phyloP scores from a whole-genome alignment of 106 monocot genomes.

The Ottelia alismoides region DNA sequence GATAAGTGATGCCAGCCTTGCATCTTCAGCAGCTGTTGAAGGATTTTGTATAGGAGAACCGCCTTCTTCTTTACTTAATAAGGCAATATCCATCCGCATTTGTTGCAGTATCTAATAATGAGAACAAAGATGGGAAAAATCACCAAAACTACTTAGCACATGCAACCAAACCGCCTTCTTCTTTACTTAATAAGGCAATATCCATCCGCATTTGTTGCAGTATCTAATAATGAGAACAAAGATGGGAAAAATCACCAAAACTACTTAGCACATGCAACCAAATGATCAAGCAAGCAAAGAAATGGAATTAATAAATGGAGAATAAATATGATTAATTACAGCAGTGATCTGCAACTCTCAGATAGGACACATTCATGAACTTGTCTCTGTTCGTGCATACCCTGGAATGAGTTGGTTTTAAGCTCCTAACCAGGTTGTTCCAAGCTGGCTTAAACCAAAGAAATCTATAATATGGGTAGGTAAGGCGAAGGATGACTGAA shows the following conservation, averaged over 20 bases:
- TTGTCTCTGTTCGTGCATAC: no score
- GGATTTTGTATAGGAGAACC: constrained; percentile 91
- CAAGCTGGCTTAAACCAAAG: no score
- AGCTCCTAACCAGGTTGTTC: no score
- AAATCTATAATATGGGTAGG: no score
- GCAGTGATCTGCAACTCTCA: no score
- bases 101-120: constrained; percentile 81
- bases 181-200: constrained; percentile 74
- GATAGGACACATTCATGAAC: no score
- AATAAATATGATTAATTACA: no score
- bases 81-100: constrained; percentile 78
- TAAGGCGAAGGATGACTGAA: no score
- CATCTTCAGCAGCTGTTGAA: constrained; percentile 99
- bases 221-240: constrained; percentile 38
- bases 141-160: background rate
- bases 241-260: background rate
- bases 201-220: constrained; percentile 91
- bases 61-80: constrained; percentile 89
- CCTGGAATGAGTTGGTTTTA: no score
- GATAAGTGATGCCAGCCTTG: constrained; percentile 91
- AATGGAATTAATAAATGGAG: no score
- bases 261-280: no score
- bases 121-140: background rate
- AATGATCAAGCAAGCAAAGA: no score
- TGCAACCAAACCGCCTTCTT: constrained; percentile 98